Evolutionary conservation across 2,329 filamentous ascomycete species (phyloP), one percentile per base, ranked within the genome.

Genomic region (Lachnellula occidentalis): DNA sequence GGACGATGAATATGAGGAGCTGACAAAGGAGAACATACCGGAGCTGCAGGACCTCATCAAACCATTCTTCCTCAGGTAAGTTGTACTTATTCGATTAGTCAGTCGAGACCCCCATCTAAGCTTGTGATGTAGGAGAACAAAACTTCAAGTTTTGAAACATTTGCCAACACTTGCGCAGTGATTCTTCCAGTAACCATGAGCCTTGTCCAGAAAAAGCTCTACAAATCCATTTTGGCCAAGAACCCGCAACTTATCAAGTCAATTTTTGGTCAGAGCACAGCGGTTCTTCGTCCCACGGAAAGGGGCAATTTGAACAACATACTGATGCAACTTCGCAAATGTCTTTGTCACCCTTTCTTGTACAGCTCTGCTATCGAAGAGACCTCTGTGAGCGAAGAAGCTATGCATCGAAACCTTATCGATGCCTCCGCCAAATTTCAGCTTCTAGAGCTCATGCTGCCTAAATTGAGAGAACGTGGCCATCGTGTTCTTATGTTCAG

Each of bases 101-200:
- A 31, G 4, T 37, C 4, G n/a, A 27, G 15, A 49, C 7, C 8
- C 22, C 42, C 31, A 34, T 34, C 52, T 59, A 45, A 58, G 9
- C 9, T 3, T 37, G 14, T 21, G 4, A 34, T 34, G 19, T 31
- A 80, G 86, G 46, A 85, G 94, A 45, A 97, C 94, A 2, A 99
- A 99, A 69, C 85, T 85, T 12, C 86, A 92, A 58, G 92, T 96
- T 0, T 76, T 99, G 50, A 92, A 89, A 39, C 96, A 96, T 70
- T 76, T 99, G 9, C 94, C 94, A 0, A 86, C 92, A 0, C 91
- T 99, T 82, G 87, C 88, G 1, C 92, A 97, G 91, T 99, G 63
- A 97, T 99, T 58, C 74, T 99, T 4, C 94, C 94, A 0, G 86
- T 99, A n/a, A 92, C 89, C 2, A 96, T 97, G 92, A 92, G 89